Base-by-base conservation (phyloP, 352 stramenopile genomes). In the Phytopythium delawarense region DNA sequence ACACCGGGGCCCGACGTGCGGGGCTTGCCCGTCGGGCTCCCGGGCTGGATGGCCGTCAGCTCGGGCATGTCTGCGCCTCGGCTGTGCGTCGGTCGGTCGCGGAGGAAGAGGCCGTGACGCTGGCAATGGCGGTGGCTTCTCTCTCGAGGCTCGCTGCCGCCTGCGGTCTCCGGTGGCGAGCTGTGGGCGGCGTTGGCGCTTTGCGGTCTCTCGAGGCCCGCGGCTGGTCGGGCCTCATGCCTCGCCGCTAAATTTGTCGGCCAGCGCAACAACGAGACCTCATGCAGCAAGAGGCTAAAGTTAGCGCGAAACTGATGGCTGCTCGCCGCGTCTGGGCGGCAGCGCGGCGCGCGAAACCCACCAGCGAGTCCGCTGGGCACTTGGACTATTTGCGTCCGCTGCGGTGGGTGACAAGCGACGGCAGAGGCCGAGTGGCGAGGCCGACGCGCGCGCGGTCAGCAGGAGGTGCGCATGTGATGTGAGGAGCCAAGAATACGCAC, bases 1-100 rank as follows among this genome's bases (percentile, higher is more conserved):
- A 50, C 57, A 13, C 63, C 28, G 30, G 65, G 49, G 2, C 49
- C 71, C 30, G 66, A 61, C 13, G 60, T 46, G 7, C 65, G 67
- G 9, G 74, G 16, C 57, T 81, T 87, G 28, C 61, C 37, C 5
- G 55, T 55, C 1, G 66, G 51, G 20, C 67, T 62, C 16, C 60
- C 59, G 30, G 58, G 78, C 34, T 79, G 71, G 52, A 91, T 72
- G 8, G 79, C 66, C 20, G 75, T 88, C 64, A 89, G 67, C 56
- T 86, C 77, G 4, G 69, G 66, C 69, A 76, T 76, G 9, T 2
- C 34, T 18, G 34, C 52, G 34, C n/a, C 32, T 58, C 52, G 18
- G 5, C 16, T 8, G 11, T 35, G 18, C 7, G 35, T 20, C 7
- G 35, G 35, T 15, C 8, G 7, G 35, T 40, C 8, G 12, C 8